Conservation (phyloP, 2,329 filamentous ascomycete species). For the Apiospora aurea region DNA sequence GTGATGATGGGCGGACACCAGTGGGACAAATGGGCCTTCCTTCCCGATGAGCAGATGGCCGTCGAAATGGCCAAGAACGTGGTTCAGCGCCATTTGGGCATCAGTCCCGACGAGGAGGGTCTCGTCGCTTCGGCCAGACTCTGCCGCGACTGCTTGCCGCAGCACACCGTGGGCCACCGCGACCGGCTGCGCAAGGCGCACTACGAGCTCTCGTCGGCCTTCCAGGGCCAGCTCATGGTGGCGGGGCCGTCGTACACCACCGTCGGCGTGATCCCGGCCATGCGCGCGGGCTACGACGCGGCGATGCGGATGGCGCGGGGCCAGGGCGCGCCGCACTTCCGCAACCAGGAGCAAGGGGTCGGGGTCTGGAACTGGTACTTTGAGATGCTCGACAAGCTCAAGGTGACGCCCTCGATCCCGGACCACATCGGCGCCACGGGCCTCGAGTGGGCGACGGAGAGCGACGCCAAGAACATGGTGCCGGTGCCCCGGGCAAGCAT, state of each 20-base stretch:
- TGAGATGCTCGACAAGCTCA: not conserved
- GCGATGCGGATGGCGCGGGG: slow-evolving; percentile 46
- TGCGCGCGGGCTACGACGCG: slow-evolving; percentile 58
- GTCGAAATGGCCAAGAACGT: slow-evolving; percentile 73
- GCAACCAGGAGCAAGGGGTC: not conserved
- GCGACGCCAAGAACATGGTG: slow-evolving; percentile 14
- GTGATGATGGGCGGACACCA: slow-evolving; percentile 95
- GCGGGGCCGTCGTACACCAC: slow-evolving; percentile 61
- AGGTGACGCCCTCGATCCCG: not conserved
- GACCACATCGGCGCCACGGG: slow-evolving; percentile 39
- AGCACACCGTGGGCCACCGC: slow-evolving; percentile 84
- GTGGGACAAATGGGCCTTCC: slow-evolving; percentile 71
- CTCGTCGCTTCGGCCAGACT: slow-evolving; percentile 65
- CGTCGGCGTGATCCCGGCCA: slow-evolving; percentile 58
- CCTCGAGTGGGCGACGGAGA: slow-evolving; percentile 34
- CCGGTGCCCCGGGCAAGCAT: not conserved
- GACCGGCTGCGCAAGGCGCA: slow-evolving; percentile 65
- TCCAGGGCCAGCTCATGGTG: slow-evolving; percentile 70
- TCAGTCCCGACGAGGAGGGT: slow-evolving; percentile 57
- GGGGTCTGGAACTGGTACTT: not conserved
- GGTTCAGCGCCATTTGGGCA: slow-evolving; percentile 76
- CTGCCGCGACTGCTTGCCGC: slow-evolving; percentile 80
- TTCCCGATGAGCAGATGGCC: slow-evolving; percentile 71
- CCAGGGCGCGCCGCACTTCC: slow-evolving; percentile 34
- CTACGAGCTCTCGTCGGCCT: slow-evolving; percentile 60